Evolutionary conservation across 495 filamentous ascomycete genomes (phyloP).

Genomic region (Daldinia vernicosa): DNA sequence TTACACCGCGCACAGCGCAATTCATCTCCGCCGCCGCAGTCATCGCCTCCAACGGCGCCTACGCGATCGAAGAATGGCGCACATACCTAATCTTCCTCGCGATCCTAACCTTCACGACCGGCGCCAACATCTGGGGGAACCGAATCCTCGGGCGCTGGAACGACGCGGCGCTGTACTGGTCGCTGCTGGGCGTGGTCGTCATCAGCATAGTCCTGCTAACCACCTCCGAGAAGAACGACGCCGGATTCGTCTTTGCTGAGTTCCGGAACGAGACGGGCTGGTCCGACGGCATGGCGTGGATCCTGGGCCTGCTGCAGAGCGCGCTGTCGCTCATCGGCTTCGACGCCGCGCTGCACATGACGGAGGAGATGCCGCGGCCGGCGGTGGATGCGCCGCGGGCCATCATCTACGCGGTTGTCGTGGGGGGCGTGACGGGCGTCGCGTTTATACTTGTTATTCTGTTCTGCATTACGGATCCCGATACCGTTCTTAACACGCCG

Average conservation of each 20-base stretch:
- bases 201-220: slow-evolving; percentile 52
- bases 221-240: slow-evolving; percentile 48
- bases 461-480: slow-evolving; percentile 48
- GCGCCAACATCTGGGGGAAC: slow-evolving; percentile 48
- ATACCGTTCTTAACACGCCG: slow-evolving; percentile 46
- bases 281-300: slow-evolving; percentile 70
- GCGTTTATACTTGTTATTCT: slow-evolving; percentile 49
- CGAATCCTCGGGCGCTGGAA: slow-evolving; percentile 48
- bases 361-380: slow-evolving; percentile 57
- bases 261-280: slow-evolving; percentile 72
- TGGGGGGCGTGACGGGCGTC: slow-evolving; percentile 49
- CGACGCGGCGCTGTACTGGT: slow-evolving; percentile 51
- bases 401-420: slow-evolving; percentile 48
- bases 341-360: slow-evolving; percentile 71
- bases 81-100: slow-evolving; percentile 50
- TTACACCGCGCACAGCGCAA: slow-evolving; percentile 31
- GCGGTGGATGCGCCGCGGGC: slow-evolving; percentile 49
- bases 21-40: slow-evolving; percentile 49
- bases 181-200: slow-evolving; percentile 49
- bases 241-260: slow-evolving; percentile 61
- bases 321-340: slow-evolving; percentile 69
- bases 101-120: slow-evolving; percentile 47
- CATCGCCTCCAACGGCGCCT: slow-evolving; percentile 45
- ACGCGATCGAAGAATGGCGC: slow-evolving; percentile 44
- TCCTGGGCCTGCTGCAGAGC: slow-evolving; percentile 68